Conservation (phyloP, 306 rosid genomes). For the Quercus robur region DNA sequence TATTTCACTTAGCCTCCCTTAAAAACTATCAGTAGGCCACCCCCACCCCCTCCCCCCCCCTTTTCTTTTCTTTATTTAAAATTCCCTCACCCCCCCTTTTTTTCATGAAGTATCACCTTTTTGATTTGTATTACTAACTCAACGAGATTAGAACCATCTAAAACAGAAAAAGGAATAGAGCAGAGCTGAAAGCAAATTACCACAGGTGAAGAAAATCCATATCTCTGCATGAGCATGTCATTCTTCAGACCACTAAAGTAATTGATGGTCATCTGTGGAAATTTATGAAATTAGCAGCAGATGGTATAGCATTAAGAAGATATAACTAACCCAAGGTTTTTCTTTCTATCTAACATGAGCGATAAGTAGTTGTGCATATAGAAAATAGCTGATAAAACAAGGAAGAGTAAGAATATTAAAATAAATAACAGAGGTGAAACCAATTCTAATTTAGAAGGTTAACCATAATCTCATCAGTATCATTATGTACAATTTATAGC, state of each 20-base stretch:
- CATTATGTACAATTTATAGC: not conserved
- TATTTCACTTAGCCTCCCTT: not conserved
- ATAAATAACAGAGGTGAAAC: not conserved
- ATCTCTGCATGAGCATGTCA: constrained; percentile 68
- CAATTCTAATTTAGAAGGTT: not conserved
- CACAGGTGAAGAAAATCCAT: constrained; percentile 90
- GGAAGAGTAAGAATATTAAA: not conserved
- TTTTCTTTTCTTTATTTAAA: too few species aligned
- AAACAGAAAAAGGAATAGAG: constrained; percentile 13
- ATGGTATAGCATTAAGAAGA: constrained; percentile 11
- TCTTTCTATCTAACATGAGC: not conserved
- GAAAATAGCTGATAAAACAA: not conserved
- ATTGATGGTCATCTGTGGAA: constrained; percentile 78
- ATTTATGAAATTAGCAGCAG: constrained; percentile 31
- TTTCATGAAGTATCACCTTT: not conserved
- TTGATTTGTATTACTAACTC: not conserved
- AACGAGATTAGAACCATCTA: not conserved
- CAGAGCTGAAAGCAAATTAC: constrained; percentile 38
- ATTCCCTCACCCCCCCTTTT: too few species aligned
- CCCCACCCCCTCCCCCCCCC: not conserved
- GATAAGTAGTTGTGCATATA: not conserved
- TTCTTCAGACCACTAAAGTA: constrained; percentile 72
- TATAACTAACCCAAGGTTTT: not conserved
- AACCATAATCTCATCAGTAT: not conserved
- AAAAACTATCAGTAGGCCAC: not conserved